These are phyloP conservation scores for Kazachstania sp. DNA, from an alignment of 1,139 yeast species.

Conservation along the genomic window DNA sequence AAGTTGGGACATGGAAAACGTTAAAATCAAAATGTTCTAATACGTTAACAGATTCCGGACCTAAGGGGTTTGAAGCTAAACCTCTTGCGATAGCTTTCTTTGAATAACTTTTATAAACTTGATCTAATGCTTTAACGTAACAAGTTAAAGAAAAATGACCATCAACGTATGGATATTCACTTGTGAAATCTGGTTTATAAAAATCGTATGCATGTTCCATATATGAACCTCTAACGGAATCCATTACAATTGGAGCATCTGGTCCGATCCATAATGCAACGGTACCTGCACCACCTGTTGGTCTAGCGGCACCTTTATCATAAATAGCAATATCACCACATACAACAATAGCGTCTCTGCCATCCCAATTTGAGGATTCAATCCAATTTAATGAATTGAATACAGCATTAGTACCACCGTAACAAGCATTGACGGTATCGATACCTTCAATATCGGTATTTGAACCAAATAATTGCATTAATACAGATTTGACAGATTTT, in stretches of 20 bases:
- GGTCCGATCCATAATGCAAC: constrained; percentile 95
- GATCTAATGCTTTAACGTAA: constrained; percentile 88
- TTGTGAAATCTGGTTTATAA: constrained; percentile 94
- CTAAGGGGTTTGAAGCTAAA: constrained; percentile 36
- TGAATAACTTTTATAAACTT: constrained; percentile 75
- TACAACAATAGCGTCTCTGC: constrained; percentile 94
- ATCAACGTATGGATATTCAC: constrained; percentile 96
- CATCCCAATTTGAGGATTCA: constrained; percentile 96
- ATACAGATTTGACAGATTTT: constrained; percentile 90
- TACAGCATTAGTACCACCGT: constrained; percentile 96
- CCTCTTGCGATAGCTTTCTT: constrained; percentile 62
- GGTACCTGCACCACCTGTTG: constrained; percentile 99
- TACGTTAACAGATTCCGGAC: constrained; percentile 51
- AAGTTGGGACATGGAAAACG: constrained; percentile 97
- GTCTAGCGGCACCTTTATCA: constrained; percentile 96
- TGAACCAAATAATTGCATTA: constrained; percentile 79
- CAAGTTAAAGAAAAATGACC: constrained; percentile 94
- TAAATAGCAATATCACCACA: constrained; percentile 98
- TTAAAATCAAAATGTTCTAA: constrained; percentile 78
- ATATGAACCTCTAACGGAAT: constrained; percentile 76
- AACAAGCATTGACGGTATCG: constrained; percentile 95
- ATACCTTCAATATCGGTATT: constrained; percentile 92
- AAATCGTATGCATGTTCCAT: constrained; percentile 97
- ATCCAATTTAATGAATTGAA: constrained; percentile 94
- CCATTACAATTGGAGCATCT: constrained; percentile 94